phyloP scores from a whole-genome alignment of 495 filamentous ascomycete species.

The Hypoxylon lienhwacheense region DNA sequence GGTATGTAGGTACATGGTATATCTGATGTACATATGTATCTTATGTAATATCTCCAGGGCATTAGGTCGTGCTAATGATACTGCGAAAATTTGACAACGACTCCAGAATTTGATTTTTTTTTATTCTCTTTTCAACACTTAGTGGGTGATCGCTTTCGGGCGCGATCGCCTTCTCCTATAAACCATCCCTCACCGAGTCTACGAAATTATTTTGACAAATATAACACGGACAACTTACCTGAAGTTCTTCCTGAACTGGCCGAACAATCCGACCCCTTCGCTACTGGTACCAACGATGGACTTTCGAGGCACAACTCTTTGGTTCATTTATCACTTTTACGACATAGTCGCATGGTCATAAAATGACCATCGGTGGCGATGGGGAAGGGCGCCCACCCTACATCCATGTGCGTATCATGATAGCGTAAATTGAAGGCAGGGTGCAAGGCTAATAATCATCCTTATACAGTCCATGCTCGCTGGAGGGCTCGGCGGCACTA shows the following conservation, averaged over 20 bases:
- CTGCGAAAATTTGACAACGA: conserved; percentile 20
- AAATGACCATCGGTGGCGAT: conserved; percentile 49
- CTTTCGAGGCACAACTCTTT: conserved; percentile 38
- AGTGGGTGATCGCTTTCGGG: conserved; percentile 24
- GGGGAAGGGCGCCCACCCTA: conserved; percentile 49
- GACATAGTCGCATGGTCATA: conserved; percentile 38
- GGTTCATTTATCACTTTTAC: conserved; percentile 35
- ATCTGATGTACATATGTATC: conserved; percentile 27
- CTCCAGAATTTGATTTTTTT: no score
- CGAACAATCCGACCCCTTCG: conserved; percentile 14
- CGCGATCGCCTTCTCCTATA: conserved; percentile 18
- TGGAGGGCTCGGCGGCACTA: conserved; percentile 85
- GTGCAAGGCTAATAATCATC: conserved; percentile 16
- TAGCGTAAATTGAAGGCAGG: neutral
- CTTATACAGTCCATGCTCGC: conserved; percentile 82
- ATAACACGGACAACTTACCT: neutral
- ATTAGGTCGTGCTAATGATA: conserved; percentile 20
- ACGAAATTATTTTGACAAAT: no score
- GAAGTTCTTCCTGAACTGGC: conserved; percentile 1
- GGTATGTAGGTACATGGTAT: no score
- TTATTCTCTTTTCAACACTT: conserved; percentile 4
- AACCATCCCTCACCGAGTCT: neutral
- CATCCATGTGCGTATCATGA: conserved; percentile 44
- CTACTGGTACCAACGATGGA: conserved; percentile 43
- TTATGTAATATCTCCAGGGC: no score